A percentile compares a stretch with the other conserved stretches of the same genome.
Conservation (phyloP, 2,329 filamentous ascomycete species). For the Phyllosticta citrichinensis region DNA sequence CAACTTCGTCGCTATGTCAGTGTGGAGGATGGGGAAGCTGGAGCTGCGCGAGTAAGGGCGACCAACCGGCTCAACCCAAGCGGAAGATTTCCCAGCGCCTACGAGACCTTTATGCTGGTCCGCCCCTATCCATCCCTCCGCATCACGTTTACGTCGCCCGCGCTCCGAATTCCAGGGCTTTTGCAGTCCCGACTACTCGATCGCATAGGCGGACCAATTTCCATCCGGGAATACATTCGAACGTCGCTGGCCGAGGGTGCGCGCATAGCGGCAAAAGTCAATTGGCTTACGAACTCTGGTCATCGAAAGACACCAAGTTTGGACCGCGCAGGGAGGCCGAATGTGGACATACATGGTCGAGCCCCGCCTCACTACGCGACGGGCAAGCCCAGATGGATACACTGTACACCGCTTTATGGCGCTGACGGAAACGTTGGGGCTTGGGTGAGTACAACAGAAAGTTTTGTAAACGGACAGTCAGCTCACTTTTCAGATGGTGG, state of each 20-base stretch:
- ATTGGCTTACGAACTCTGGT: constrained; percentile 39
- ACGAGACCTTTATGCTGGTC: constrained; percentile 42
- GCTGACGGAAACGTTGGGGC: constrained; percentile 57
- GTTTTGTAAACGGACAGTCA: too few species aligned
- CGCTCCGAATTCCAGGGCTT: constrained; percentile 36
- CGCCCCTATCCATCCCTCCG: constrained; percentile 37
- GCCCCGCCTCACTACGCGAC: constrained; percentile 15
- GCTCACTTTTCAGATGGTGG: constrained; percentile 42
- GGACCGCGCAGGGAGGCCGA: background rate
- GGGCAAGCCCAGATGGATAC: constrained; percentile 60
- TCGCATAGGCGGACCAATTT: constrained; percentile 37
- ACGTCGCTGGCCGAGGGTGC: constrained; percentile 55
- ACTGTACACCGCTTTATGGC: constrained; percentile 61
- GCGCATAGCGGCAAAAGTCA: constrained; percentile 64
- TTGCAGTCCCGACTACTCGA: constrained; percentile 34
- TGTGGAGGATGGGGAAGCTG: constrained; percentile 26
- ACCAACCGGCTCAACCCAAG: constrained; percentile 22
- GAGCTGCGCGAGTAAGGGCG: constrained; percentile 16
- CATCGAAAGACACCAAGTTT: background rate
- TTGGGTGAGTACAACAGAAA: constrained; percentile 33
- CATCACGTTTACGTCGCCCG: constrained; percentile 37
- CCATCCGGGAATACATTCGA: constrained; percentile 41
- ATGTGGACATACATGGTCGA: background rate
- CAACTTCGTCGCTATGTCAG: constrained; percentile 16
- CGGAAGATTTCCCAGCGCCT: constrained; percentile 40